Percentiles rank a stretch among this genome's conserved stretches.
These are phyloP conservation scores for Friedmanniomyces simplex DNA, from an alignment of 495 filamentous ascomycete species.

Conservation along the genomic window DNA sequence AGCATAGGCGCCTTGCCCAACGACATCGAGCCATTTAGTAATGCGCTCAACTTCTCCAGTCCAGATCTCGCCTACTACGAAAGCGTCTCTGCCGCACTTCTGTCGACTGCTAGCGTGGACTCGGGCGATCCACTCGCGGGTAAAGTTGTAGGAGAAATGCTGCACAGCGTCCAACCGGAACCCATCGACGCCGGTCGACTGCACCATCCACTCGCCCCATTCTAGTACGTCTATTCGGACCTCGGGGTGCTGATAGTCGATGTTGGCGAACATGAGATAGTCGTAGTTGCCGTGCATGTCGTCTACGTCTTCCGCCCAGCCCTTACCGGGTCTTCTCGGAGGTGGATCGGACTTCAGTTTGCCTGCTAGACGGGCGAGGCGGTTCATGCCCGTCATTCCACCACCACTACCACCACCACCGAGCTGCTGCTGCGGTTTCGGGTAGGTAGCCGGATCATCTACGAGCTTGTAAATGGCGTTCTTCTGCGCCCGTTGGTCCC, in stretches of 20 bases:
- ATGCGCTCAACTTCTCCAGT: constrained; percentile 47
- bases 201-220: constrained; percentile 58
- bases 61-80: constrained; percentile 70
- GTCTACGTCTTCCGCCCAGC: constrained; percentile 57
- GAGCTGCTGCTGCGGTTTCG: background rate
- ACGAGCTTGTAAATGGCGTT: constrained; percentile 59
- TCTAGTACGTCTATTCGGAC: constrained; percentile 51
- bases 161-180: constrained; percentile 68
- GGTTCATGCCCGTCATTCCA: background rate
- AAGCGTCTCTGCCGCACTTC: constrained; percentile 41
- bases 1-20: constrained; percentile 38
- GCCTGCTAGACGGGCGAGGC: background rate
- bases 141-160: constrained; percentile 58
- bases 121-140: constrained; percentile 46
- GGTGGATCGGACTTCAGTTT: background rate
- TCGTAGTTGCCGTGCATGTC: constrained; percentile 62
- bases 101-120: constrained; percentile 35
- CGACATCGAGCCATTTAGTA: constrained; percentile 46
- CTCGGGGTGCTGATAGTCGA: constrained; percentile 58
- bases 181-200: constrained; percentile 48
- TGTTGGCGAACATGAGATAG: constrained; percentile 51
- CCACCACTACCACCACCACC: no score
- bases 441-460: constrained; percentile 35
- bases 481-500: constrained; percentile 45
- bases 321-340: constrained; percentile 33